Evolutionary conservation across 371 early-diverging fungal genomes (phyloP).

Genomic region (Catenaria anguillulae): DNA sequence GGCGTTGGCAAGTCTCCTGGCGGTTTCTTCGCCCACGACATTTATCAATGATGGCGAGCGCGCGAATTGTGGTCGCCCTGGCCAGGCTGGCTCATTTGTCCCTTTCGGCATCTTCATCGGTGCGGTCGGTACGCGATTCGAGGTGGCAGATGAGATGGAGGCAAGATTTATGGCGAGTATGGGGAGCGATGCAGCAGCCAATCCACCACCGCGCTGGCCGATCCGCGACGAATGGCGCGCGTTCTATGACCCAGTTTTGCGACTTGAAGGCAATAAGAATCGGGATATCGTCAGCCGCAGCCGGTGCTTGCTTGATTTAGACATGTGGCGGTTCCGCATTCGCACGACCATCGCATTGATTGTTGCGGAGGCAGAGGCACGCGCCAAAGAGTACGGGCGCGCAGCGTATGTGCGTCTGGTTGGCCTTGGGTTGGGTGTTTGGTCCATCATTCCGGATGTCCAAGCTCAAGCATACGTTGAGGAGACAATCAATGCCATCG

Average conservation of each 20-base stretch:
- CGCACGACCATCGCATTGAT: slow-evolving; percentile 12
- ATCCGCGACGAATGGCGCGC: background rate
- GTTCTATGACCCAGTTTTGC: background rate
- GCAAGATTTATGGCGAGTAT: slow-evolving; percentile 9
- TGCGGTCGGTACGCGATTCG: slow-evolving; percentile 22
- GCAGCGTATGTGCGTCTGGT: slow-evolving; percentile 15
- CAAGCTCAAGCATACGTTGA: background rate
- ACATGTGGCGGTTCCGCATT: too few relatives aligned
- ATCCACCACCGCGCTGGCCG: too few relatives aligned
- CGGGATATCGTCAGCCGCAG: too few relatives aligned
- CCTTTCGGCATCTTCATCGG: slow-evolving; percentile 17
- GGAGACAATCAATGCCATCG: slow-evolving; percentile 12
- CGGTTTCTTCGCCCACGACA: slow-evolving; percentile 15
- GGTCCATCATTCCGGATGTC: slow-evolving; percentile 12
- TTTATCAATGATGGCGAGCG: slow-evolving; percentile 22
- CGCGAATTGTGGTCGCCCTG: slow-evolving; percentile 10
- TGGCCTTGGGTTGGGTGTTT: slow-evolving; percentile 26
- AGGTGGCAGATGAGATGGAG: slow-evolving; percentile 15
- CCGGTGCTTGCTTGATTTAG: too few relatives aligned
- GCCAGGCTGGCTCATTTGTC: background rate
- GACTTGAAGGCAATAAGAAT: too few relatives aligned
- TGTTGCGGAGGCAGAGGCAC: slow-evolving; percentile 16
- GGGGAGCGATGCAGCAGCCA: too few relatives aligned
- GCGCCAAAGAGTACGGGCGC: slow-evolving; percentile 8
- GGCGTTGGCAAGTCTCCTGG: slow-evolving; percentile 16